Conservation (phyloP, 2,329 filamentous ascomycete species). For the Sclerotinia spermophila region DNA sequence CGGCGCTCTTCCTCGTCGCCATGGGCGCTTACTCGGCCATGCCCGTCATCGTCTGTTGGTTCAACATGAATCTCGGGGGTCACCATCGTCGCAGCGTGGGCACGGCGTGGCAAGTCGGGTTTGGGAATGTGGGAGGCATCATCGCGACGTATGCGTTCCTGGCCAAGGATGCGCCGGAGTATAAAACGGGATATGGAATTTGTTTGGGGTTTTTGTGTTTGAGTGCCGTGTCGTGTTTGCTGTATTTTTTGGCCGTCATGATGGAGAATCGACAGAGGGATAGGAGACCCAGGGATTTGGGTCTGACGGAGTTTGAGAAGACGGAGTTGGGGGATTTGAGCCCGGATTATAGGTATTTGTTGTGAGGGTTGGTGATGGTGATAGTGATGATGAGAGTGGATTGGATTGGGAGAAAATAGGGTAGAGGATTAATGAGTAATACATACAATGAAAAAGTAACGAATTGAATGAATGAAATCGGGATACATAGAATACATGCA, state of each 20-base stretch:
- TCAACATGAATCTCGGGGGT: constrained; percentile 73
- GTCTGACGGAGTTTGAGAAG: constrained; percentile 60
- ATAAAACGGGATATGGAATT: constrained; percentile 71
- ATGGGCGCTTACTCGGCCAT: constrained; percentile 82
- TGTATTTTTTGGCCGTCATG: constrained; percentile 58
- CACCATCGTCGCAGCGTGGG: constrained; percentile 69
- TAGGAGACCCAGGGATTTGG: constrained; percentile 43
- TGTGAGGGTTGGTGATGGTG: constrained; percentile 13
- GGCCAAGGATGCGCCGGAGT: constrained; percentile 62
- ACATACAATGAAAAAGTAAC: too few relatives aligned
- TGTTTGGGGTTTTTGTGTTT: constrained; percentile 70
- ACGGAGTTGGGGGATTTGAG: constrained; percentile 42
- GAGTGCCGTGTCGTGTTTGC: constrained; percentile 55
- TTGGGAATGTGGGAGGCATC: constrained; percentile 77
- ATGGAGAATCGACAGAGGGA: constrained; percentile 59
- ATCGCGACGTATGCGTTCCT: constrained; percentile 71
- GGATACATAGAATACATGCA: too few relatives aligned
- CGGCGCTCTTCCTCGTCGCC: constrained; percentile 75
- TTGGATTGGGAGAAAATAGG: neutral
- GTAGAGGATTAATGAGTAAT: neutral
- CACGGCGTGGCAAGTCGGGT: constrained; percentile 72
- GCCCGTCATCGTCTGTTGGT: constrained; percentile 83
- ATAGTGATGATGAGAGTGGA: neutral
- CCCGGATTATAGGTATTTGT: constrained; percentile 37
- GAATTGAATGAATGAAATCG: too few relatives aligned